Evolutionary conservation across 2,329 filamentous ascomycete genomes (phyloP), one percentile per base, ranked within the genome.

Genomic region (Cordyceps tenuipes): DNA sequence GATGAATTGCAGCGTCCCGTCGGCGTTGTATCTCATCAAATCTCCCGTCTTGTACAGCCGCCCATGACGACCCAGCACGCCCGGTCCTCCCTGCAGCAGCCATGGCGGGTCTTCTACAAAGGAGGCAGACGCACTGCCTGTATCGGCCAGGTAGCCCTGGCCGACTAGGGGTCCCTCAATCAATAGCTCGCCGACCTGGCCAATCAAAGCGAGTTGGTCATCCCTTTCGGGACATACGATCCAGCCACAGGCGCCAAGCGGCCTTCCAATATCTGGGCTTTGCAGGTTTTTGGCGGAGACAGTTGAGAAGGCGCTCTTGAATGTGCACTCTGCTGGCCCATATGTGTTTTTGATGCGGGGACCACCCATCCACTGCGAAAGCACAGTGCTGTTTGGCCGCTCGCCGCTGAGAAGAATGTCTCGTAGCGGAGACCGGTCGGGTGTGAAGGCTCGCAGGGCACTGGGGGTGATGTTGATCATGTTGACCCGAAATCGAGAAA

Each of bases 31-130:
- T 39, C 70, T 72, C 3, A 76, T 79, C 2, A 82, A 71, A 63
- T 83, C 81, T 8, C 81, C 81, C 0, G 80, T 82, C 59, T 76
- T 77, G 64, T 82, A 83, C 12, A 82, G 63, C 6, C 75, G 68
- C 0, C 72, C 72, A n/a, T 58, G 63, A 10, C 71, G 68, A 8
- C 73, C 73, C 12, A 36, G 1, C 34, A 34, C 15, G 3, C 46
- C 44, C 17, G 68, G 66, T 21, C 26, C 39, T 12, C 69, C 68
- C 10, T 61, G 59, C 19, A 65, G 65, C 5, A 70, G 62, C 74
- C 72, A 78, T 2, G 5, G 60, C 54, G 44, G 73, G 73, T 61
- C 73, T 6, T 48, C 62, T 3, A 65, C 44, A 34, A 65, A 68
- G 65, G 63, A 53, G 64, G 66, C 65, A n/a, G 76, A 74, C 2